phyloP scores from a whole-genome alignment of 768 basidiomycete species.

The Auriscalpium orientale region DNA sequence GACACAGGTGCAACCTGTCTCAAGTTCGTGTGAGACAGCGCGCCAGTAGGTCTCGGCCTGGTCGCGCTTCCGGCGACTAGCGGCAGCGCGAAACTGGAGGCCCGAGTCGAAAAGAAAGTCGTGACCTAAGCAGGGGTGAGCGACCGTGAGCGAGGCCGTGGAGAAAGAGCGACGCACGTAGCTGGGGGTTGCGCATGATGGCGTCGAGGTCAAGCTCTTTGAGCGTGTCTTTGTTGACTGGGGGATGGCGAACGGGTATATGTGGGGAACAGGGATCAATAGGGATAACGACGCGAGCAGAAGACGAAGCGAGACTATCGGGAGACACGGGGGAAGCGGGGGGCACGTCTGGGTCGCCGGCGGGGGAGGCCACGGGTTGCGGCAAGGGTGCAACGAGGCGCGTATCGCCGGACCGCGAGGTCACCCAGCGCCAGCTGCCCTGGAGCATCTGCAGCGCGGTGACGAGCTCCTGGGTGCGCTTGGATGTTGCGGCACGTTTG shows the following conservation, averaged over 20 bases:
- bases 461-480: slow-evolving; percentile 9
- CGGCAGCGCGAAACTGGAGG: slow-evolving; percentile 73
- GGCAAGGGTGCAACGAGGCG: slow-evolving; percentile 17
- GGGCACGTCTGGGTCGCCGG: slow-evolving; percentile 7
- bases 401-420: slow-evolving; percentile 14
- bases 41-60: slow-evolving; percentile 80
- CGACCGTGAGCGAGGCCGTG: slow-evolving; percentile 8
- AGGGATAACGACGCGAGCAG: slow-evolving; percentile 25
- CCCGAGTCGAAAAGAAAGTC: slow-evolving; percentile 86
- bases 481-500: slow-evolving; percentile 8
- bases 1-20: slow-evolving; percentile 77
- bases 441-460: slow-evolving; percentile 15
- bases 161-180: slow-evolving; percentile 53
- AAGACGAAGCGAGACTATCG: slow-evolving; percentile 13
- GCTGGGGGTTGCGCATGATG: slow-evolving; percentile 84
- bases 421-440: slow-evolving; percentile 16
- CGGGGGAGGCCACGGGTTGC: slow-evolving; percentile 15
- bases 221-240: slow-evolving; percentile 77
- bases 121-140: slow-evolving; percentile 46
- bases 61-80: slow-evolving; percentile 65
- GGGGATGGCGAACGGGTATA: slow-evolving; percentile 63
- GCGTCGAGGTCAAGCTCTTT: slow-evolving; percentile 79
- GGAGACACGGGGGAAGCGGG: slow-evolving; percentile 16
- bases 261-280: slow-evolving; percentile 41
- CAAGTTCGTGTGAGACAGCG: slow-evolving; percentile 70